Evolutionary conservation across 1,284 basidiomycete species (phyloP).

Genomic region (Rhodotorula sp.): DNA sequence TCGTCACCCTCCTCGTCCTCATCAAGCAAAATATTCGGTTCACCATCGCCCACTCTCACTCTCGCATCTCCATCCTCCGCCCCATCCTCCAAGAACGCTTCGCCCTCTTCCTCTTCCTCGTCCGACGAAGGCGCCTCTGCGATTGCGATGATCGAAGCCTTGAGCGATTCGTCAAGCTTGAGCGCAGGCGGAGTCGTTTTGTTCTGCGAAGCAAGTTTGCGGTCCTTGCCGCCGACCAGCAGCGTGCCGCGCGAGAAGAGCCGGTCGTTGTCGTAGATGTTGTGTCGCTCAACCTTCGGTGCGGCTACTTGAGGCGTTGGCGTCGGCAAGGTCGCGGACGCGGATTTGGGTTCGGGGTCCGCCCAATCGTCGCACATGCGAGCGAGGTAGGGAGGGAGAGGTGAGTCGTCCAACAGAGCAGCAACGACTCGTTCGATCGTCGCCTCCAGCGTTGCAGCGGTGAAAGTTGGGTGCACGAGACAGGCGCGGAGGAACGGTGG

Average conservation of each 20-base stretch:
- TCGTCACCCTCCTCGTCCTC: slow-evolving; percentile 5
- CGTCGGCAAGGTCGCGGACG: neutral
- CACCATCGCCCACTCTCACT: slow-evolving; percentile 21
- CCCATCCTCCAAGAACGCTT: slow-evolving; percentile 35
- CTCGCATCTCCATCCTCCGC: slow-evolving; percentile 10
- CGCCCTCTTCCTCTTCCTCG: slow-evolving; percentile 61
- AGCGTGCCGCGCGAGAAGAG: slow-evolving; percentile 11
- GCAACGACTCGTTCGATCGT: slow-evolving; percentile 60
- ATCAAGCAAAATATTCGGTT: slow-evolving; percentile 38
- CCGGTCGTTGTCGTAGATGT: slow-evolving; percentile 64
- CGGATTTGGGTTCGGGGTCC: too few relatives aligned
- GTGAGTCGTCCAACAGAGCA: slow-evolving; percentile 66
- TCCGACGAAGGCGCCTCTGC: slow-evolving; percentile 63
- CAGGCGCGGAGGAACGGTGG: slow-evolving; percentile 61
- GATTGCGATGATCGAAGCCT: slow-evolving; percentile 60
- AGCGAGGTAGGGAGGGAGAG: slow-evolving; percentile 53
- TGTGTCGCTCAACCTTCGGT: slow-evolving; percentile 54
- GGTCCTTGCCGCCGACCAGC: neutral
- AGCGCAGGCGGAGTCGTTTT: neutral
- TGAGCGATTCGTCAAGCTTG: slow-evolving; percentile 27
- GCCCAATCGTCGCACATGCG: neutral
- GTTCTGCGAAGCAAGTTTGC: slow-evolving; percentile 51
- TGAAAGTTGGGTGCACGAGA: slow-evolving; percentile 55
- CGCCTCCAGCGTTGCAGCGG: neutral
- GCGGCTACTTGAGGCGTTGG: neutral